phyloP scores from a whole-genome alignment of 2,329 filamentous ascomycete species.

The Fusarium decemcellulare region DNA sequence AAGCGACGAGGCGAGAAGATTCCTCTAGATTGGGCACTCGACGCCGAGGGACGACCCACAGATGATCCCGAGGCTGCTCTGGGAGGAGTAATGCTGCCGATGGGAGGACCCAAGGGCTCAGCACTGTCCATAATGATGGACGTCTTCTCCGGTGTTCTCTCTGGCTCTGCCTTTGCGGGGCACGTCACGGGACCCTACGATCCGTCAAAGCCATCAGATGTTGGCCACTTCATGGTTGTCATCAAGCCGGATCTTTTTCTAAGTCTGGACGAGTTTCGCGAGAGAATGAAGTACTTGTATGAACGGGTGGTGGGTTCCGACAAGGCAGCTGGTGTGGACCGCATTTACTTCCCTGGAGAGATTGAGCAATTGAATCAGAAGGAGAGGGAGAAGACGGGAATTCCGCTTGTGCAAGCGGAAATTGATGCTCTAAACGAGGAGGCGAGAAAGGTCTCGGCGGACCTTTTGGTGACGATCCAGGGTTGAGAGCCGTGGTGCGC shows the following conservation, averaged over 20 bases:
- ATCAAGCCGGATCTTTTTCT: constrained; percentile 84
- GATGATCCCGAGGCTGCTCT: constrained; percentile 80
- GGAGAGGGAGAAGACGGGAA: constrained; percentile 67
- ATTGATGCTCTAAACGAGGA: constrained; percentile 70
- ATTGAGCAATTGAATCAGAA: constrained; percentile 70
- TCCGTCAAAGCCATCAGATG: constrained; percentile 75
- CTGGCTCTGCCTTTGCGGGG: constrained; percentile 83
- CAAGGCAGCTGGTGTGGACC: constrained; percentile 68
- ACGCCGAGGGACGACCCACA: constrained; percentile 77
- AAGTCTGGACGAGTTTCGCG: constrained; percentile 77
- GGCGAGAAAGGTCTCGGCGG: constrained; percentile 60
- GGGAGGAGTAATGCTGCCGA: constrained; percentile 85
- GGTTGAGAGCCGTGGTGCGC: neutral
- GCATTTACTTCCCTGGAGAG: constrained; percentile 74
- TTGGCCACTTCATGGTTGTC: constrained; percentile 81
- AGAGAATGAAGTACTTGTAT: constrained; percentile 70
- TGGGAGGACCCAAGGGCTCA: constrained; percentile 88
- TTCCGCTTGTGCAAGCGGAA: constrained; percentile 71
- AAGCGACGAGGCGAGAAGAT: constrained; percentile 77
- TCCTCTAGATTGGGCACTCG: constrained; percentile 81
- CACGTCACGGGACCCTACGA: constrained; percentile 85
- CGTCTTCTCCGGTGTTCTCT: constrained; percentile 85
- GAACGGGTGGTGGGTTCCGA: constrained; percentile 67
- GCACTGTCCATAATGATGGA: constrained; percentile 89
- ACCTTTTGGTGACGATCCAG: constrained; percentile 25